These are phyloP conservation scores for Mycena kentingensis DNA, from an alignment of 768 basidiomycete species.

Conservation along the genomic window DNA sequence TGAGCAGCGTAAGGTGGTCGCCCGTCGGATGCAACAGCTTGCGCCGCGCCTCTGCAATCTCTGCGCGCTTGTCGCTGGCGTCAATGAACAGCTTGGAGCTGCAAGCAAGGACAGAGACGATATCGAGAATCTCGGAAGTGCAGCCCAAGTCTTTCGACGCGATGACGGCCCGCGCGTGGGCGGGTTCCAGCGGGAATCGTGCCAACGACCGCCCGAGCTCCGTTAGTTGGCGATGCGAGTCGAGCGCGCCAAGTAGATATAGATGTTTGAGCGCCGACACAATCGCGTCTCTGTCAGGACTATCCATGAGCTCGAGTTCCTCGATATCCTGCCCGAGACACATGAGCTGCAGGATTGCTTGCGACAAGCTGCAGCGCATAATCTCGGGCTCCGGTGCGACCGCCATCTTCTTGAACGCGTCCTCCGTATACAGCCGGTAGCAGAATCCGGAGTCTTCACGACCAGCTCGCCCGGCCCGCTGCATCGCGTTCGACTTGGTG, in stretches of 20 bases:
- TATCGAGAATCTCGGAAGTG: conserved; percentile 76
- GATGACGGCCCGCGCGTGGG: conserved; percentile 75
- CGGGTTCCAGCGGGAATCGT: conserved; percentile 88
- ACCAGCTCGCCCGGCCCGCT: conserved; percentile 95
- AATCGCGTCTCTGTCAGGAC: conserved; percentile 70
- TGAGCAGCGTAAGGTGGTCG: conserved; percentile 89
- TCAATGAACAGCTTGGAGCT: conserved; percentile 85
- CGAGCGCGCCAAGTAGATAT: conserved; percentile 78
- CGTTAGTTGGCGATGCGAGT: conserved; percentile 66
- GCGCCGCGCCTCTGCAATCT: conserved; percentile 63
- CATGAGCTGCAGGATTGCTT: conserved; percentile 83
- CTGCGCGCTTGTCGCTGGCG: conserved; percentile 71
- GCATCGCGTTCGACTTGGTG: conserved; percentile 87
- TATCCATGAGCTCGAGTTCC: conserved; percentile 86
- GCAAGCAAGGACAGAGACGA: conserved; percentile 80
- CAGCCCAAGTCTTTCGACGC: conserved; percentile 76
- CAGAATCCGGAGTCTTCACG: conserved; percentile 88
- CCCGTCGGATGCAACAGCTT: conserved; percentile 85
- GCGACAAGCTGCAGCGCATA: conserved; percentile 79
- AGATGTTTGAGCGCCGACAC: conserved; percentile 67
- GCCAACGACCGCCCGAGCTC: conserved; percentile 82
- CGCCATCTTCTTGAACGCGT: conserved; percentile 67
- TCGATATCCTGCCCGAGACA: conserved; percentile 81
- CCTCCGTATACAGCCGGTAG: conserved; percentile 91
- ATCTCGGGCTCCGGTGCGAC: conserved; percentile 85